Evolutionary conservation across 2,329 filamentous ascomycete species (phyloP).

Genomic region (Fusarium sp.): DNA sequence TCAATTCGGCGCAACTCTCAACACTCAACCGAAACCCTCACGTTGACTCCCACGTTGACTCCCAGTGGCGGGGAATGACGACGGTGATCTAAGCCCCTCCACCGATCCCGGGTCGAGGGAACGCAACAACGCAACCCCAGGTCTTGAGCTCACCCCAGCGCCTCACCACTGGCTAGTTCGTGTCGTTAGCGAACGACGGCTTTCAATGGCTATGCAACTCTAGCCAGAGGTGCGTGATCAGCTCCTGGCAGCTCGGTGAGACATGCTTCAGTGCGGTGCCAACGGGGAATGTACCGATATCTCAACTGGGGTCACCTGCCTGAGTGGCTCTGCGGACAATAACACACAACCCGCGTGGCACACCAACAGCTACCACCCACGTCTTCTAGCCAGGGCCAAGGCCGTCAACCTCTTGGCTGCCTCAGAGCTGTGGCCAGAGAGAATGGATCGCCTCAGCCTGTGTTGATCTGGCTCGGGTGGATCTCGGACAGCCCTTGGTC

Average conservation of each 20-base stretch:
- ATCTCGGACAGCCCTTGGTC: background rate
- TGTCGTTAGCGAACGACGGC: background rate
- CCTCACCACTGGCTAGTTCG: conserved; percentile 7
- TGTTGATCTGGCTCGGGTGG: conserved; percentile 12
- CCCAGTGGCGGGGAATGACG: conserved; percentile 41
- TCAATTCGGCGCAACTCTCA: background rate
- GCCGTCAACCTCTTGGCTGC: background rate
- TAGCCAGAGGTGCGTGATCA: conserved; percentile 5
- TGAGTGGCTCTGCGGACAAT: conserved; percentile 20
- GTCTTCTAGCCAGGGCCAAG: background rate
- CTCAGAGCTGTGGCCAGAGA: background rate
- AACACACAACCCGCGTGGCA: conserved; percentile 8
- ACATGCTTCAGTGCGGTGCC: background rate
- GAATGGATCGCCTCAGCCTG: background rate
- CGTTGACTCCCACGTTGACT: conserved; percentile 18
- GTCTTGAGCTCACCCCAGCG: conserved; percentile 8
- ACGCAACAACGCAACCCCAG: conserved; percentile 16
- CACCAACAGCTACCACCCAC: conserved; percentile 4
- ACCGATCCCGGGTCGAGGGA: conserved; percentile 38
- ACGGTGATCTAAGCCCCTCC: conserved; percentile 38
- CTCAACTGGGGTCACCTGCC: conserved; percentile 17
- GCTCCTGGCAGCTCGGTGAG: background rate
- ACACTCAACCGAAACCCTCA: conserved; percentile 13
- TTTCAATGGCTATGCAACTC: background rate
- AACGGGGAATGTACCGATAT: background rate